Percentiles rank a stretch among this genome's conserved stretches.
These are phyloP conservation scores for Saccharomycopsis amapae DNA, from an alignment of 805 yeast species.

Conservation along the genomic window DNA sequence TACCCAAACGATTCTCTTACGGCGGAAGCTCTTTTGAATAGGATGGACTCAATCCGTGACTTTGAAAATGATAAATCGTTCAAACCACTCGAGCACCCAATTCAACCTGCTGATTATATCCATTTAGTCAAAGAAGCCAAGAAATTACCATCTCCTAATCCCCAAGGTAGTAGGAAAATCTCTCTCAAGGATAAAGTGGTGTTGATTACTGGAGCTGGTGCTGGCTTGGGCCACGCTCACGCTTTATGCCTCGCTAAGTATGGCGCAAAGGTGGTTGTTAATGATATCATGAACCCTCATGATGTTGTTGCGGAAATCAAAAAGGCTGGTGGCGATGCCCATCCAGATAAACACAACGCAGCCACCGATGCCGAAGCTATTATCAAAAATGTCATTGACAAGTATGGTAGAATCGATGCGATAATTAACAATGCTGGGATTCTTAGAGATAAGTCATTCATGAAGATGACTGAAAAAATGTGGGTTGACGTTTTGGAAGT, in stretches of 20 bases:
- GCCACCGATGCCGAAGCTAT: constrained; percentile 67
- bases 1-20: constrained; percentile 72
- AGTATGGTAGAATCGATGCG: constrained; percentile 78
- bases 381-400: constrained; percentile 65
- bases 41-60: constrained; percentile 55
- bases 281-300: constrained; percentile 75
- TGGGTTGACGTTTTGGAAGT: constrained; percentile 79
- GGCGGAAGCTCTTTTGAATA: constrained; percentile 72
- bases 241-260: constrained; percentile 78
- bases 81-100: constrained; percentile 58
- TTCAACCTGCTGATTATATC: constrained; percentile 63
- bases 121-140: constrained; percentile 47
- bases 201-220: constrained; percentile 90
- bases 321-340: constrained; percentile 69
- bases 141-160: constrained; percentile 45
- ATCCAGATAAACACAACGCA: constrained; percentile 78
- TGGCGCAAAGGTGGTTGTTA: constrained; percentile 93
- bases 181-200: constrained; percentile 80
- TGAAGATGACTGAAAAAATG: constrained; percentile 74
- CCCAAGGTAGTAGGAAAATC: constrained; percentile 47
- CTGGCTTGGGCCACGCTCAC: constrained; percentile 89
- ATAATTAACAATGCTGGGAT: constrained; percentile 94
- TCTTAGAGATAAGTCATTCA: constrained; percentile 79
- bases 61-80: constrained; percentile 50
- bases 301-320: constrained; percentile 69